A percentile compares a stretch with the other conserved stretches of the same genome.
Evolutionary conservation across 495 filamentous ascomycete genomes (phyloP).

Genomic region (Lineolata rhizophorae): DNA sequence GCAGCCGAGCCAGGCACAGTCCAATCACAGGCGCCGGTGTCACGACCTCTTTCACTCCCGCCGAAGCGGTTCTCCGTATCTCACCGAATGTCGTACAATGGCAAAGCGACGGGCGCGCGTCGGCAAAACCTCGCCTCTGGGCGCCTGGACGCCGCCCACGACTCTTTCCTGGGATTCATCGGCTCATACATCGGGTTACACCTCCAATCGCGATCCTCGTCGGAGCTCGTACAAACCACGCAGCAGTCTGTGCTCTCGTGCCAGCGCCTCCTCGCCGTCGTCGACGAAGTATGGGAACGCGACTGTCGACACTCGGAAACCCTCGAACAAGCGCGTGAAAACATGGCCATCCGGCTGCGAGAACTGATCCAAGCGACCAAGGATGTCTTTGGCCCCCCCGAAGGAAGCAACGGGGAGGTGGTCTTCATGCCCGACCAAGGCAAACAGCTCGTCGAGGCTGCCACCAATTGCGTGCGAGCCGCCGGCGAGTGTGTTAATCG

Average conservation of each 20-base stretch:
- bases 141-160: slow-evolving; percentile 54
- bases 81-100: slow-evolving; percentile 31
- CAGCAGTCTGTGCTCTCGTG: slow-evolving; percentile 68
- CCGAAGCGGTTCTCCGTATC: slow-evolving; percentile 31
- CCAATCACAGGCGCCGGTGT: slow-evolving; percentile 5
- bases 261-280: slow-evolving; percentile 47
- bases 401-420: slow-evolving; percentile 40
- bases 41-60: not conserved
- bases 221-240: slow-evolving; percentile 53
- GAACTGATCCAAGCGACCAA: slow-evolving; percentile 60
- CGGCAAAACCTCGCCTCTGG: slow-evolving; percentile 36
- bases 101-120: slow-evolving; percentile 21
- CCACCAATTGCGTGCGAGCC: slow-evolving; percentile 73
- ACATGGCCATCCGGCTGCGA: slow-evolving; percentile 60
- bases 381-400: slow-evolving; percentile 44
- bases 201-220: slow-evolving; percentile 68
- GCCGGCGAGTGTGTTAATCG: slow-evolving; percentile 81
- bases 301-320: slow-evolving; percentile 39
- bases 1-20: slow-evolving; percentile 6
- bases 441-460: slow-evolving; percentile 51
- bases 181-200: slow-evolving; percentile 85
- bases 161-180: slow-evolving; percentile 68
- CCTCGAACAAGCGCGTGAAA: slow-evolving; percentile 45
- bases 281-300: slow-evolving; percentile 68
- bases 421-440: slow-evolving; percentile 66